Base-by-base conservation (phyloP, 2,329 filamentous ascomycete genomes). In the Colletotrichum tanaceti region DNA sequence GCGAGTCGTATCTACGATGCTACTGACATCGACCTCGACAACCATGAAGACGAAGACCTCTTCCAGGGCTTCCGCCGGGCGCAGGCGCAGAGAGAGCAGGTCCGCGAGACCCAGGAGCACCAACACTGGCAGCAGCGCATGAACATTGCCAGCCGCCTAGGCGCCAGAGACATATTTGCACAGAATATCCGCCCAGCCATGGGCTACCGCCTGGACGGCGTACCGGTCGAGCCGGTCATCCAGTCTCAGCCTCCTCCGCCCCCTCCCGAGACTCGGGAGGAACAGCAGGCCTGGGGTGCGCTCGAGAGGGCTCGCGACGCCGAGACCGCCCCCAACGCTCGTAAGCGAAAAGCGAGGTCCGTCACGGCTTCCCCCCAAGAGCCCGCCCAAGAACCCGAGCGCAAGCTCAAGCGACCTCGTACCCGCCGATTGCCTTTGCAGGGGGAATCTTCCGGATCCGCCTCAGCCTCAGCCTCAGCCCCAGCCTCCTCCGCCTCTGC, bases 351-450 rank as follows among this genome's bases (percentile, higher is more conserved):
- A 76, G 82, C 85, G 9, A 83, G 85, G 46, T 97, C 93, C 4
- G 83, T 86, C 2, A 92, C 91, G 14, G 86, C 87, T 13, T 94
- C 93, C 7, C 92, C 92, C 2, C 83, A 84, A 5, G 92, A 93
- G 72, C 84, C 87, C 7, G 66, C 60, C 4, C 88, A 89, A 59
- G 88, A 95, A 73, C 91, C 91, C 0, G 90, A 96, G 77, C 89
- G 94, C 58, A 94, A 93, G 78, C 82, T 97, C 53, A 98, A 98
- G 80, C 91, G 94, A 18, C 94, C 94, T 38, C 89, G 94, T 68
- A 96, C 93, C 22, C 87, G 92, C 73, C 86, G 92, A 58, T 83
- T 91, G 58, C 85, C 82, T 9, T 80, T 83, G 43, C 80, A 83
- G 32, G 79, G 80, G 49, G 85, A 87, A 66, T 78, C 80, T 16